Evolutionary conservation across 768 basidiomycete genomes (phyloP).

Genomic region (Lentinula sp.): DNA sequence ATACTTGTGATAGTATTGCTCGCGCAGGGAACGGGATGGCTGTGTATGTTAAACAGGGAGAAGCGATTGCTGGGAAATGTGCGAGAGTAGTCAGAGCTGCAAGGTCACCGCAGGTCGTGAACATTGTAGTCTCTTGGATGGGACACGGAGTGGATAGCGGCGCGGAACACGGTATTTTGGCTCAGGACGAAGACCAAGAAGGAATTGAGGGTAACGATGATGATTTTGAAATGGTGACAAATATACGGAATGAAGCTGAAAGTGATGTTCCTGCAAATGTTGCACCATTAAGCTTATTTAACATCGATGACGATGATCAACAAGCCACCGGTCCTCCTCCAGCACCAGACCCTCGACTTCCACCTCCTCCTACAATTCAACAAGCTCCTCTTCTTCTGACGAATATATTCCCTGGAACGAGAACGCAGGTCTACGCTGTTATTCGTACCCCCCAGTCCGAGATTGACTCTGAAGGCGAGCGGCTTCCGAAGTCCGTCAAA

Average conservation of each 20-base stretch:
- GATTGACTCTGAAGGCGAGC: neutral
- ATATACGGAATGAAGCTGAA: neutral
- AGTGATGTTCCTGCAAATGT: neutral
- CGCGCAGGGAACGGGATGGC: slow-evolving; percentile 7
- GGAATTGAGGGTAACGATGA: neutral
- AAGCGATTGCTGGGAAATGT: slow-evolving; percentile 4
- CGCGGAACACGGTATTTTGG: neutral
- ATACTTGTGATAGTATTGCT: slow-evolving; percentile 11
- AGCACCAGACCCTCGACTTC: neutral
- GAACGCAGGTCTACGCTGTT: slow-evolving; percentile 5
- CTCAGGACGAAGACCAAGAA: neutral
- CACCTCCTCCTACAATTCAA: slow-evolving; percentile 4
- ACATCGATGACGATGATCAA: neutral
- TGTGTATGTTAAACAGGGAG: neutral
- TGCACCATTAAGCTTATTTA: neutral
- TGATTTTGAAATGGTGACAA: neutral
- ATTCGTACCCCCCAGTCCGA: neutral
- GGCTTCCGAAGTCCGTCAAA: neutral
- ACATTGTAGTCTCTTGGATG: neutral
- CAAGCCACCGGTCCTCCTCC: neutral
- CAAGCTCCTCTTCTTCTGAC: neutral
- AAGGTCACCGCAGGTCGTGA: slow-evolving; percentile 2
- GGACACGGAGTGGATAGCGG: neutral
- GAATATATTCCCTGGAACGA: slow-evolving; percentile 2
- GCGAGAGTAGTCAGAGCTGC: slow-evolving; percentile 6